Evolutionary conservation across 2,329 filamentous ascomycete genomes (phyloP), one percentile per base, ranked within the genome.

Genomic region (Ascochyta fabae): DNA sequence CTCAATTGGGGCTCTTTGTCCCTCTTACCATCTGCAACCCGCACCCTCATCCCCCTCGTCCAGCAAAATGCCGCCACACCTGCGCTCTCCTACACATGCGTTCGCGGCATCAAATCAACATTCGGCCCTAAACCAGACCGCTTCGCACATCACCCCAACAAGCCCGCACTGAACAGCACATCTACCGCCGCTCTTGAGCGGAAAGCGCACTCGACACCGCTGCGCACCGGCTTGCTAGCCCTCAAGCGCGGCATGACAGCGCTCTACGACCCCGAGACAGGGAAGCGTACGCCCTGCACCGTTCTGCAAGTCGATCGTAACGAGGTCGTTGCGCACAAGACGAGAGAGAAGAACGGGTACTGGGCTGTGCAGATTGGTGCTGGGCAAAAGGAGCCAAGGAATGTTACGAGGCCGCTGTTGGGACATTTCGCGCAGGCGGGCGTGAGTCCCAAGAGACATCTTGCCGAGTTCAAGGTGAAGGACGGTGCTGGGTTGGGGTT

Each of bases 161-260:
- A 84, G 15, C 72, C 79, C 6, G 73, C 83, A n/a, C 80, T 88
- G 33, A 77, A 81, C 52, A 80, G 83, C 53, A 84, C 83, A 9
- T 80, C 81, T 8, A 79, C 81, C 3, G 84, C 84, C n/a, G 86
- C 87, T 3, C 80, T 87, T 52, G 76, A 80, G 53, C 84, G 86
- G 45, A 86, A 84, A 74, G 69, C 80, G 35, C 79, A 80, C 61
- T 84, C 81, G 0, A 80, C 86, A 10, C 86, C 87, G 6, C 79
- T 85, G 38, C 89, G 95, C 26, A 88, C 92, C 2, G 95, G 95
- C 27, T 88, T 91, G 8, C 83, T 99, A 42, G 92, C 90, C 12
- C 84, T 88, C 73, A 99, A 99, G 80, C 94, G 93, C 80, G 95
- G 95, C 76, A 98, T 99, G 91, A 96, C 92, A 39, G 93, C 90